These are phyloP conservation scores for Chytriomyces hyalinus DNA, from an alignment of 192 early-diverging fungal genomes.

Conservation along the genomic window DNA sequence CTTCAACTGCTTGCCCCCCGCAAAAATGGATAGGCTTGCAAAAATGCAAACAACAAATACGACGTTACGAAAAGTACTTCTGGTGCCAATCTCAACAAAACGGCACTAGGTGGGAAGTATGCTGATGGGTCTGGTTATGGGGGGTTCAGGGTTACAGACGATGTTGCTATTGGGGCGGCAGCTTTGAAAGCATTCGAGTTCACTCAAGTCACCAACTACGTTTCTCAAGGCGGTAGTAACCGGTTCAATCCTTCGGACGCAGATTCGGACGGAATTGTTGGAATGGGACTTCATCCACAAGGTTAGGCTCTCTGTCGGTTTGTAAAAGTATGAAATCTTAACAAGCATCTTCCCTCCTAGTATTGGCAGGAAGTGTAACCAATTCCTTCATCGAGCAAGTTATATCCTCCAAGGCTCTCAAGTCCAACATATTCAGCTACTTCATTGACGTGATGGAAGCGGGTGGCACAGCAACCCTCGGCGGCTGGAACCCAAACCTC, in stretches of 20 bases:
- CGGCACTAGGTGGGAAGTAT: not conserved
- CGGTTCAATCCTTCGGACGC: not conserved
- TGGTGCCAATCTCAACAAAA: not conserved
- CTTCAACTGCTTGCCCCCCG: too few species aligned
- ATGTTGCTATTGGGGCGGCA: not conserved
- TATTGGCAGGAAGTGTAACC: not conserved
- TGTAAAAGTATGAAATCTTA: not conserved
- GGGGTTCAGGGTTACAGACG: slow-evolving; percentile 3
- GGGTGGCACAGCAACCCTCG: not conserved
- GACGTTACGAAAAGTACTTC: not conserved
- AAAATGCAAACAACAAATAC: slow-evolving; percentile 7
- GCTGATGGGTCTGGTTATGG: slow-evolving; percentile 15
- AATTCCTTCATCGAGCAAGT: slow-evolving; percentile 19
- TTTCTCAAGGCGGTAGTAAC: slow-evolving; percentile 1
- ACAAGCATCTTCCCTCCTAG: not conserved
- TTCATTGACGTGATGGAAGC: not conserved
- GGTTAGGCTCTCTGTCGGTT: not conserved
- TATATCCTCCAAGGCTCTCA: not conserved
- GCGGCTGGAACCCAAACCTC: not conserved
- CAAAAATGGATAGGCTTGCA: not conserved
- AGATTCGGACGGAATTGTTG: not conserved
- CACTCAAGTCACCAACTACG: slow-evolving; percentile 5
- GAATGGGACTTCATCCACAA: not conserved
- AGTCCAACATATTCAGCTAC: not conserved
- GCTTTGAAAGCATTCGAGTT: slow-evolving; percentile 3